Percentiles rank a stretch among this genome's conserved stretches.
These are phyloP conservation scores for Incumbomyces delicatus DNA, from an alignment of 2,329 filamentous ascomycete species.

Conservation along the genomic window DNA sequence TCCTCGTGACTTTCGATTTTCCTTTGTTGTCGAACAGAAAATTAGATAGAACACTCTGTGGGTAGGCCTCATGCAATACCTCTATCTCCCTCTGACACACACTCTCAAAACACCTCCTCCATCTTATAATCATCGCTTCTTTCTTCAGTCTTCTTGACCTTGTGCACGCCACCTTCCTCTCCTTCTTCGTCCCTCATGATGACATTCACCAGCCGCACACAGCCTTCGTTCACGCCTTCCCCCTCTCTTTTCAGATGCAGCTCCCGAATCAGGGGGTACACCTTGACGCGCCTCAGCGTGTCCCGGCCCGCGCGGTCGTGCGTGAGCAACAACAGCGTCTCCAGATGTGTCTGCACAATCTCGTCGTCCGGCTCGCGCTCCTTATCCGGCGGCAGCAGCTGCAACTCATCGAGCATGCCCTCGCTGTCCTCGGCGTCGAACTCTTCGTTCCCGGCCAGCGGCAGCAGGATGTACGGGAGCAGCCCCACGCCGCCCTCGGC, in stretches of 20 bases:
- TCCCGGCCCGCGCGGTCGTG: constrained; percentile 69
- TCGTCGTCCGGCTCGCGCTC: constrained; percentile 64
- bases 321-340: constrained; percentile 75
- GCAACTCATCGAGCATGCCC: constrained; percentile 79
- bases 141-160: constrained; percentile 31
- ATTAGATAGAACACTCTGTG: too few species aligned
- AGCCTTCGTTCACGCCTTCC: constrained; percentile 71
- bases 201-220: constrained; percentile 82
- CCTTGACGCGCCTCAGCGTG: constrained; percentile 61
- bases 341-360: constrained; percentile 78
- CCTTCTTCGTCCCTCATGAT: constrained; percentile 68
- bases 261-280: constrained; percentile 84
- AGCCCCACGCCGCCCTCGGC: constrained; percentile 43
- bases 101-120: constrained; percentile 35
- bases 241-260: constrained; percentile 69
- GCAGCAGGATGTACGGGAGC: constrained; percentile 78
- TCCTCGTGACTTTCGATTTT: too few species aligned
- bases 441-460: constrained; percentile 78
- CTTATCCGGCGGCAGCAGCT: constrained; percentile 84
- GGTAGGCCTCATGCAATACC: too few species aligned
- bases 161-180: constrained; percentile 35
- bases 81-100: too few species aligned
- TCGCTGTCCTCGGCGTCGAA: constrained; percentile 79
- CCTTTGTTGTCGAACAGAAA: too few species aligned
- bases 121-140: constrained; percentile 38